These are phyloP conservation scores for Geosmithia morbida DNA, from an alignment of 2,329 filamentous ascomycete species.

Conservation along the genomic window DNA sequence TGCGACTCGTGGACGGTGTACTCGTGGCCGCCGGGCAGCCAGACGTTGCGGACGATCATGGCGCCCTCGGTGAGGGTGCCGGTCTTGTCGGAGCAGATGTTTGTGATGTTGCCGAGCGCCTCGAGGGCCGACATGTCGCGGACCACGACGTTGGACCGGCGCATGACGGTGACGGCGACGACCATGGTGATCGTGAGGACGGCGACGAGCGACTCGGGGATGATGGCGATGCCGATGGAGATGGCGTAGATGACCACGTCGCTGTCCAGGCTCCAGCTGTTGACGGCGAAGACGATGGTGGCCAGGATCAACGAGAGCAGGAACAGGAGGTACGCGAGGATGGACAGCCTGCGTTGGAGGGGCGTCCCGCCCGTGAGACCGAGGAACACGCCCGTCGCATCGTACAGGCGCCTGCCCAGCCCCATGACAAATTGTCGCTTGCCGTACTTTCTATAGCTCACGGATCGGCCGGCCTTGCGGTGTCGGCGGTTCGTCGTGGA, in stretches of 20 bases:
- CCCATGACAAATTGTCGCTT: constrained; percentile 33
- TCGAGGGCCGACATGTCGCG: constrained; percentile 54
- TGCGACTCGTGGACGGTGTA: constrained; percentile 48
- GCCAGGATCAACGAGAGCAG: constrained; percentile 48
- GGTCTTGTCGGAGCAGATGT: constrained; percentile 63
- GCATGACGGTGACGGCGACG: constrained; percentile 49
- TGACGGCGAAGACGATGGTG: constrained; percentile 43
- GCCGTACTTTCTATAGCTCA: constrained; percentile 39
- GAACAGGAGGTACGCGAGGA: constrained; percentile 64
- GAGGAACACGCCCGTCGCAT: constrained; percentile 41
- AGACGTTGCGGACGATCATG: constrained; percentile 55
- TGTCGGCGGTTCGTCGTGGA: constrained; percentile 36
- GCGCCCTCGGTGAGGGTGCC: constrained; percentile 55
- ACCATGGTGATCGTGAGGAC: constrained; percentile 60
- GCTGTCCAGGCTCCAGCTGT: constrained; percentile 33
- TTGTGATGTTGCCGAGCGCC: constrained; percentile 55
- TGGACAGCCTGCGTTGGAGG: constrained; percentile 63
- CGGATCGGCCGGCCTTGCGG: constrained; percentile 37
- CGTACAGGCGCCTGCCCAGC: constrained; percentile 28
- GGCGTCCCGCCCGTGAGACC: constrained; percentile 56
- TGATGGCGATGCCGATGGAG: constrained; percentile 45
- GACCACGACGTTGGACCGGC: constrained; percentile 49
- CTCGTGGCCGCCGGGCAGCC: constrained; percentile 42
- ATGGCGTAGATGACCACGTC: constrained; percentile 45
- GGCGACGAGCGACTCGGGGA: constrained; percentile 52